These are phyloP conservation scores for Calycina marina DNA, from an alignment of 2,329 filamentous ascomycete species.

Conservation along the genomic window DNA sequence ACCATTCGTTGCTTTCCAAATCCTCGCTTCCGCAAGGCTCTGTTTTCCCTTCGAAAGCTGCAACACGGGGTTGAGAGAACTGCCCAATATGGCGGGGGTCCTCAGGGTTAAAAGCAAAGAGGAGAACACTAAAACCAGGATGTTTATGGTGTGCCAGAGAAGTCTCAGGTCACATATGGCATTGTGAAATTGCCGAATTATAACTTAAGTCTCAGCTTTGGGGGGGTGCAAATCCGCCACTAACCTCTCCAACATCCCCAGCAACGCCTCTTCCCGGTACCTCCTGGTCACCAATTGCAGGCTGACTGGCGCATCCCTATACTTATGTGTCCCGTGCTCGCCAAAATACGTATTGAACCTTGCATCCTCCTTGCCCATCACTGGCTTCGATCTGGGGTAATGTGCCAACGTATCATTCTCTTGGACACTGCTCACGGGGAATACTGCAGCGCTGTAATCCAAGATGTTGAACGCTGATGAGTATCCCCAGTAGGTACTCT, in stretches of 20 bases:
- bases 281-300: neutral
- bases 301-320: neutral
- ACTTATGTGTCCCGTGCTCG: neutral
- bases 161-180: no score
- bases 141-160: no score
- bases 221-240: neutral
- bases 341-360: neutral
- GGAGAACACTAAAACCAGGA: no score
- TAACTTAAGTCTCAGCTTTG: no score
- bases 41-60: no score
- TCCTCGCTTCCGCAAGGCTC: no score
- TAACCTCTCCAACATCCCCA: neutral
- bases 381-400: neutral
- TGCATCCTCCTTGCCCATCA: neutral
- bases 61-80: no score
- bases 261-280: neutral
- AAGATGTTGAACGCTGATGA: conserved; percentile 6
- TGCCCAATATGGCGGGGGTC: no score
- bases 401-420: neutral
- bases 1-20: no score
- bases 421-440: neutral
- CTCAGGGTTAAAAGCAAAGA: no score
- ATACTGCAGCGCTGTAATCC: conserved; percentile 4
- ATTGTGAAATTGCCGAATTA: no score
- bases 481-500: conserved; percentile 10